Evolutionary conservation across 176 grass and related monocot genomes (phyloP).

Genomic region (Metroxylon sagu): DNA sequence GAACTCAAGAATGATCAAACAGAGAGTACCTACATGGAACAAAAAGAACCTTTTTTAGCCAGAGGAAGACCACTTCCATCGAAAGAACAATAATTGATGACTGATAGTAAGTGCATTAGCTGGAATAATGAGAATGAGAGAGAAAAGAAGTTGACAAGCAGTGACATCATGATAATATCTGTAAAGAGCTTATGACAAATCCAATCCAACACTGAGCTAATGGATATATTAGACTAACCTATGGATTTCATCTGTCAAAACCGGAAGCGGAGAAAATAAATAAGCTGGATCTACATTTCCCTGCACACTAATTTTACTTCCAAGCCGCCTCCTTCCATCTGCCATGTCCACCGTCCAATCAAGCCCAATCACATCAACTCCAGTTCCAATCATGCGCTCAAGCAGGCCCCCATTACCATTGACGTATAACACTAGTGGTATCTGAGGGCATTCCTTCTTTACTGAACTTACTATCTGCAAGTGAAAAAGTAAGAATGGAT

Average conservation of each 20-base stretch:
- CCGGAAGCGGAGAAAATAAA: slow-evolving; percentile 64
- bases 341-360: slow-evolving; percentile 99
- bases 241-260: slow-evolving; percentile 87
- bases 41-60: too few relatives aligned
- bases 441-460: slow-evolving; percentile 67
- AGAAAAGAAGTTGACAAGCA: too few relatives aligned
- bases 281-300: slow-evolving; percentile 92
- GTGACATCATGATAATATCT: too few relatives aligned
- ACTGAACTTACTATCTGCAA: slow-evolving; percentile 78
- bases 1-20: too few relatives aligned
- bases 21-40: too few relatives aligned
- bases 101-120: too few relatives aligned
- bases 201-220: too few relatives aligned
- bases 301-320: slow-evolving; percentile 61
- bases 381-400: slow-evolving; percentile 66
- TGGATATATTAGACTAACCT: slow-evolving; percentile 28
- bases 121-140: too few relatives aligned
- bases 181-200: too few relatives aligned
- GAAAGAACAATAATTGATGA: too few relatives aligned
- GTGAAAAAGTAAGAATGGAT: slow-evolving; percentile 24
- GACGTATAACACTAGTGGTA: slow-evolving; percentile 86
- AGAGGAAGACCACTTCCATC: too few relatives aligned
- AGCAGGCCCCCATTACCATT: slow-evolving; percentile 95
- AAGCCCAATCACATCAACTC: slow-evolving; percentile 95
- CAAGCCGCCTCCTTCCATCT: slow-evolving; percentile 84